These are phyloP conservation scores for Cunninghamia lanceolata DNA, from an alignment of 75 land plant genomes.

Conservation along the genomic window DNA sequence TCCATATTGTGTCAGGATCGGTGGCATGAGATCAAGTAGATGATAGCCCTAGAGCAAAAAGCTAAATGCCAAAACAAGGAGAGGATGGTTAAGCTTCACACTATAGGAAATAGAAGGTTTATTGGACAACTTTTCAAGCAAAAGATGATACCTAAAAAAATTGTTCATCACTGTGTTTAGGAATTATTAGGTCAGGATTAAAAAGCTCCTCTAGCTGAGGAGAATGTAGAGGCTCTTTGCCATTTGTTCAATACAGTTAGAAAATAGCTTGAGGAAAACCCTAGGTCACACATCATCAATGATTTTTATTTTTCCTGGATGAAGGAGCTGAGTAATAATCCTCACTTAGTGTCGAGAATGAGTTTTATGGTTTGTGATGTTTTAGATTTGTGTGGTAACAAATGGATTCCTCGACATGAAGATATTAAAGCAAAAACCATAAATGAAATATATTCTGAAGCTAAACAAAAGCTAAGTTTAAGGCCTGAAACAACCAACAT, in stretches of 20 bases:
- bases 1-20: conserved; percentile 72
- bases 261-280: conserved; percentile 80
- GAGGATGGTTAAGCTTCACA: conserved; percentile 66
- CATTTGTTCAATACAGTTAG: conserved; percentile 85
- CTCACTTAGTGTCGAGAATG: conserved; percentile 61
- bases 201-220: conserved; percentile 72
- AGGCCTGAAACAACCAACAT: conserved; percentile 69
- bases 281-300: conserved; percentile 47
- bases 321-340: conserved; percentile 59
- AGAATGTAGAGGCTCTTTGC: conserved; percentile 93
- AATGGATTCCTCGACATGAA: conserved; percentile 89
- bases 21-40: conserved; percentile 55
- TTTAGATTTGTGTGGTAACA: conserved; percentile 72
- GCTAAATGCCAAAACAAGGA: conserved; percentile 77
- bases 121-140: conserved; percentile 92
- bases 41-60: conserved; percentile 74
- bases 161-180: conserved; percentile 85
- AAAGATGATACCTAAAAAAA: conserved; percentile 71
- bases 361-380: conserved; percentile 81
- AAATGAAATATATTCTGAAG: conserved; percentile 83
- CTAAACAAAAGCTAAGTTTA: conserved; percentile 76
- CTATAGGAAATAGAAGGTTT: conserved; percentile 82
- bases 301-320: conserved; percentile 60
- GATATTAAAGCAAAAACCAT: conserved; percentile 95
- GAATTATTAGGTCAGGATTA: conserved; percentile 65